A percentile compares a stretch with the other conserved stretches of the same genome.
Evolutionary conservation across 2,329 filamentous ascomycete species (phyloP).

Genomic region (Neofusicoccum laricinum): DNA sequence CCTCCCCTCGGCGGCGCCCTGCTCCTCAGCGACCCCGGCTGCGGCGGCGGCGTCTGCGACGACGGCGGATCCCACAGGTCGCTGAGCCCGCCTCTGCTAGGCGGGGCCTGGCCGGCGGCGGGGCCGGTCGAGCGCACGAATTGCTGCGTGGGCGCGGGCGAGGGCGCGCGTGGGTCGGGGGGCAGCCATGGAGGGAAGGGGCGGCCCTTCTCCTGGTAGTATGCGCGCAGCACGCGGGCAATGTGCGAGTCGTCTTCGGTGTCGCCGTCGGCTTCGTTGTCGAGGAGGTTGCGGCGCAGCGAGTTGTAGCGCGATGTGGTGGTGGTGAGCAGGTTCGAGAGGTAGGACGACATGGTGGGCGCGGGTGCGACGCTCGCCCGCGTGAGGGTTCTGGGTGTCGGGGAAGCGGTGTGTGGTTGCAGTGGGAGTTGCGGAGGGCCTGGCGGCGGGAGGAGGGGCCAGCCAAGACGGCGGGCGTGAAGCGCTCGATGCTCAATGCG

Average conservation of each 20-base stretch:
- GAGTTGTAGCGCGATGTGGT: constrained; percentile 58
- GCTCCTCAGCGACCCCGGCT: constrained; percentile 41
- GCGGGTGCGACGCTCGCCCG: constrained; percentile 1
- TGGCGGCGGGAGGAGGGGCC: constrained; percentile 7
- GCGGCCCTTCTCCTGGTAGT: constrained; percentile 86
- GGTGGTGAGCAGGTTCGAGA: constrained; percentile 65
- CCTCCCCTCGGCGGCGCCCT: constrained; percentile 43
- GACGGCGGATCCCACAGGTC: constrained; percentile 57
- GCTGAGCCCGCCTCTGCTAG: constrained; percentile 49
- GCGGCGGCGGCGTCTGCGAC: constrained; percentile 36
- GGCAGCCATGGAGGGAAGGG: constrained; percentile 84
- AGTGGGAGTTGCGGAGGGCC: constrained; percentile 1
- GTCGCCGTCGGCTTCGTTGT: constrained; percentile 55
- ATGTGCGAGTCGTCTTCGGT: constrained; percentile 88
- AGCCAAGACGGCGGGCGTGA: constrained; percentile 9
- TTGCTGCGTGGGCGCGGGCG: constrained; percentile 45
- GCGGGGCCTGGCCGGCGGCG: constrained; percentile 31
- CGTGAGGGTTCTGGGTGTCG: background rate
- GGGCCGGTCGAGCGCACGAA: constrained; percentile 43
- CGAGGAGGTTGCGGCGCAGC: constrained; percentile 64
- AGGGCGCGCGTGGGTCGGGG: constrained; percentile 76
- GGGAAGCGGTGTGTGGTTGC: constrained; percentile 9
- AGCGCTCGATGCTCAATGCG: constrained; percentile 12
- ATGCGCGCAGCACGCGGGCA: constrained; percentile 84
- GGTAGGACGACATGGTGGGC: constrained; percentile 63